phyloP scores from a whole-genome alignment of 2,329 filamentous ascomycete genomes.

The Colletotrichum cordylinicola region DNA sequence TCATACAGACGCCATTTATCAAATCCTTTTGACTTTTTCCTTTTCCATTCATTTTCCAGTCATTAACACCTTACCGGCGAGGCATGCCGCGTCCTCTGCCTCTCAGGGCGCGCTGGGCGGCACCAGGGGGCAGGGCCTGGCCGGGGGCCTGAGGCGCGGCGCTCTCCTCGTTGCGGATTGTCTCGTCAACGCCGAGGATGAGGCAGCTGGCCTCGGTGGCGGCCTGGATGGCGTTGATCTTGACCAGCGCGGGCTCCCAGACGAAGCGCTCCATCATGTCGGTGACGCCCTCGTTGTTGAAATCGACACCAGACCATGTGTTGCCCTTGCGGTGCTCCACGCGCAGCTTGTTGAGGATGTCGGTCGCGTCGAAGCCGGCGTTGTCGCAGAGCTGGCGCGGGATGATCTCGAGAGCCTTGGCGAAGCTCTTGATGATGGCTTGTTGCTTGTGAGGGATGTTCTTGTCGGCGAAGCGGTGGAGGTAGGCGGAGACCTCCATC shows the following conservation, averaged over 20 bases:
- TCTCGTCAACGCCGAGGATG: constrained; percentile 97
- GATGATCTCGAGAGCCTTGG: constrained; percentile 95
- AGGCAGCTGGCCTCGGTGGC: constrained; percentile 94
- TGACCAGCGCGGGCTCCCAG: constrained; percentile 96
- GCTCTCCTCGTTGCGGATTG: constrained; percentile 97
- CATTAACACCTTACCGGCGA: constrained; percentile 60
- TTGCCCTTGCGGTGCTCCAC: constrained; percentile 96
- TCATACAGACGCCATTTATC: constrained; percentile 26
- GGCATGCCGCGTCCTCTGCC: constrained; percentile 91
- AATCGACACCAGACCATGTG: constrained; percentile 96
- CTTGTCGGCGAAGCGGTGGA: constrained; percentile 91
- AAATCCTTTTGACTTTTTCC: constrained; percentile 18
- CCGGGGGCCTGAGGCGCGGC: constrained; percentile 81
- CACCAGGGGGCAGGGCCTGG: constrained; percentile 76
- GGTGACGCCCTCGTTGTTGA: constrained; percentile 86
- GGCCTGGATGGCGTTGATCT: constrained; percentile 96
- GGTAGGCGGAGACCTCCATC: constrained; percentile 95
- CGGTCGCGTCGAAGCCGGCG: constrained; percentile 96
- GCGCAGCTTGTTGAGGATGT: constrained; percentile 94
- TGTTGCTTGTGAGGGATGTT: constrained; percentile 96
- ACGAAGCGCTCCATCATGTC: constrained; percentile 97
- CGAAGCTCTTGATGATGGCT: constrained; percentile 96
- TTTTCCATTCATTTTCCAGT: constrained; percentile 25
- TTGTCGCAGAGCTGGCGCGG: constrained; percentile 98
- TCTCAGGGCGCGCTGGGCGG: constrained; percentile 86